Base-by-base conservation (phyloP, 169 alveolate genomes). In the Theileria orientalis region DNA sequence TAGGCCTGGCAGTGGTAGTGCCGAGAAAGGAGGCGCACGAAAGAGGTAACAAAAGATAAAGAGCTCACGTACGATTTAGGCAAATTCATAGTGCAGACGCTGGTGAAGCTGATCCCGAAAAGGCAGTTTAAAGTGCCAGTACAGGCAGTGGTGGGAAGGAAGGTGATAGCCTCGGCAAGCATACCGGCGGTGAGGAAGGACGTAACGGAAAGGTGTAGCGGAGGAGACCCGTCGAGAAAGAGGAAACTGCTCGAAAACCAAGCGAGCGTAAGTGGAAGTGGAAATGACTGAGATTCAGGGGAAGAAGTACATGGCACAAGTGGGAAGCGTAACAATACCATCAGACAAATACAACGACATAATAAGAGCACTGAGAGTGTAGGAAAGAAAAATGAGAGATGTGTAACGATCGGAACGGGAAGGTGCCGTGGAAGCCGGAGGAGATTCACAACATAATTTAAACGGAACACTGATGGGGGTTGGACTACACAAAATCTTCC, bases 201-300 rank as follows among this genome's bases (percentile, higher is more conserved):
- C 87, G 98, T 96, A 33, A 85, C 93, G 19, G 97, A 96, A 21
- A 92, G 93, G 73, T 92, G 97, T 72, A 94, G 95, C 82, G 98
- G 99, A 16, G 98, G 99, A 2, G 99, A 96, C 85, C 88, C 89
- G n/a, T 79, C 98, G 23, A 79, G 99, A 62, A 94, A 94, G 63
- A 91, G 87, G 76, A 96, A 96, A 74, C 87, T 96, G 32, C 86
- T 95, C 32, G 97, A 93, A 61, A 95, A 93, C 64, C 96, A 95
- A 74, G 95, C 94, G 60, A 94, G 84, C 63, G 97, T 96, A 25
- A 19, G 94, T 3, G 16, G 2, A 19, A 2, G 0, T 9, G 16
- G 6, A 0, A 23, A 11, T 1, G 47, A 13, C 13, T 29, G 11
- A 19, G 23, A 27, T 8, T 6, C 46, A 80, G 83, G 88, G 88